A percentile compares a stretch with the other conserved stretches of the same genome.
These are phyloP conservation scores for Solanum bulbocastanum DNA, from an alignment of 257 asterid species.

Conservation along the genomic window DNA sequence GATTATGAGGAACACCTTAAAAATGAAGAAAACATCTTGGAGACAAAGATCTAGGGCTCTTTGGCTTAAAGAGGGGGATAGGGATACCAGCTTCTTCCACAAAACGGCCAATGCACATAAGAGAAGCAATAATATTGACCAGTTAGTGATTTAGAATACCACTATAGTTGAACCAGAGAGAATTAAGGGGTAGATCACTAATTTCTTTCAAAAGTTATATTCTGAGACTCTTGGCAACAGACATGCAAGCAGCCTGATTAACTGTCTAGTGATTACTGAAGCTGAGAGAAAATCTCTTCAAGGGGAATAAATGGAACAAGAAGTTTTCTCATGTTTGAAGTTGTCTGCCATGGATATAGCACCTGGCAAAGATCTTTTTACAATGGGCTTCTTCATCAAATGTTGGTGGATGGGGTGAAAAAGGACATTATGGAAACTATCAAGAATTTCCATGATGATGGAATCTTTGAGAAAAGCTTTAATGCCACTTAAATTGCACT, in stretches of 20 bases:
- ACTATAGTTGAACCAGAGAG: neutral
- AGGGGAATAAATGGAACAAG: neutral
- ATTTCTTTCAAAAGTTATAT: neutral
- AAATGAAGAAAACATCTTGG: neutral
- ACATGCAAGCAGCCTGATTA: neutral
- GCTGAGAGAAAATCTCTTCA: neutral
- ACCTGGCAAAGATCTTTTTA: neutral
- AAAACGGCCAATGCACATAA: neutral
- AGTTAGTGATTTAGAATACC: neutral
- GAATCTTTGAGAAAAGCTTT: too few species aligned
- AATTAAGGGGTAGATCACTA: neutral
- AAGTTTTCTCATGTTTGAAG: neutral
- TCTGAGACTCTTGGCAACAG: neutral
- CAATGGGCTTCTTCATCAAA: too few species aligned
- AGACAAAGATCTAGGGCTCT: neutral
- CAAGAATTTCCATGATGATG: too few species aligned
- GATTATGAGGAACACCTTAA: neutral
- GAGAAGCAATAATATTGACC: neutral
- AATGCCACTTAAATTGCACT: too few species aligned
- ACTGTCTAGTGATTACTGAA: neutral
- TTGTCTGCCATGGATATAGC: neutral
- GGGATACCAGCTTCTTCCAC: neutral
- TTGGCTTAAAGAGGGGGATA: neutral
- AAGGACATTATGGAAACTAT: too few species aligned
- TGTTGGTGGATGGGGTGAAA: too few species aligned